Conservation (phyloP, 2,329 filamentous ascomycete genomes). For the Penicillium sp. region DNA sequence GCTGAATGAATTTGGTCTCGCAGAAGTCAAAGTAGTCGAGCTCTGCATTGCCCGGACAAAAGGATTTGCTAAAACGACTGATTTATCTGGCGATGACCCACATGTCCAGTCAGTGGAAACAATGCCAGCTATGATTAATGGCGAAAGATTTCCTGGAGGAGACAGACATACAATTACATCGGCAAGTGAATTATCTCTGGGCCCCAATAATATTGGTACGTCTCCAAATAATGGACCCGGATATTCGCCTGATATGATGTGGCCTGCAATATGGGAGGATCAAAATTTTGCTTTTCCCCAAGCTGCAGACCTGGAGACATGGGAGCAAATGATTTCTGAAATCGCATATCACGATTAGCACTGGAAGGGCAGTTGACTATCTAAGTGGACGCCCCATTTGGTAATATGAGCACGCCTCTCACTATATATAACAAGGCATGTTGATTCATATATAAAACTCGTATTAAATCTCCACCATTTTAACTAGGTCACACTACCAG, state of each 20-base stretch:
- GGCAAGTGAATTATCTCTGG: not conserved
- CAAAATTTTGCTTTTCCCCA: conserved; percentile 18
- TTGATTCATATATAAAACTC: too few relatives aligned
- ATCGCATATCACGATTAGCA: conserved; percentile 16
- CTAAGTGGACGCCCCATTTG: too few relatives aligned
- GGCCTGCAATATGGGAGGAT: conserved; percentile 15
- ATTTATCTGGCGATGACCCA: not conserved
- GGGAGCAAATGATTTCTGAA: conserved; percentile 20
- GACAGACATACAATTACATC: not conserved
- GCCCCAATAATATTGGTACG: not conserved
- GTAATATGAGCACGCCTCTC: too few relatives aligned
- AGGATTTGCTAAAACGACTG: conserved; percentile 4
- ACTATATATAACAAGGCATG: too few relatives aligned
- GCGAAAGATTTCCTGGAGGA: not conserved
- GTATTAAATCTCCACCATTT: too few relatives aligned
- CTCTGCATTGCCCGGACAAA: conserved; percentile 39
- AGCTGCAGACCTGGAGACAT: conserved; percentile 15
- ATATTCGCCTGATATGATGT: conserved; percentile 14
- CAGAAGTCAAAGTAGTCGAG: conserved; percentile 50
- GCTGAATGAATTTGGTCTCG: conserved; percentile 47
- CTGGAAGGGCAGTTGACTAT: too few relatives aligned
- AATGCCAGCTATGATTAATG: conserved; percentile 6
- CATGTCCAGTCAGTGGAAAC: conserved; percentile 1
- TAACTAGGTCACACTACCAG: too few relatives aligned
- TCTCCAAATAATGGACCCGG: not conserved